These are phyloP conservation scores for Vachellia pachyceras DNA, from an alignment of 306 rosid genomes.

Conservation along the genomic window DNA sequence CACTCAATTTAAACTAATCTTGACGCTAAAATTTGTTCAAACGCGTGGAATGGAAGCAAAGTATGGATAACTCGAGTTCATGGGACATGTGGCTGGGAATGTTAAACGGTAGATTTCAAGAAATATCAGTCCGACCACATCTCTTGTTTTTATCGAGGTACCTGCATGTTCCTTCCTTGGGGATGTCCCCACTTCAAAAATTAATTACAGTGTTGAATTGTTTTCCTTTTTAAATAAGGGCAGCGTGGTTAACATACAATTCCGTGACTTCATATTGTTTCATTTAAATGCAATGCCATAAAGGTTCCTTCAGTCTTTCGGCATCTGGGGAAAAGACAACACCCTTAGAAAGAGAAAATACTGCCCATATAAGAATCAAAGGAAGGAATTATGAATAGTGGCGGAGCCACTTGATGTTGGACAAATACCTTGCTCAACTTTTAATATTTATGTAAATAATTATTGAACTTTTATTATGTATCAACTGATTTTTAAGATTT, in stretches of 20 bases:
- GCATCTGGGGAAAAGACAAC: not conserved
- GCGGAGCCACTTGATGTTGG: too few relatives aligned
- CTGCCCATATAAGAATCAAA: not conserved
- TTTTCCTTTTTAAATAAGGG: not conserved
- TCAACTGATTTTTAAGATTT: too few relatives aligned
- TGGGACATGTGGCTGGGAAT: too few relatives aligned
- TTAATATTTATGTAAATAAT: too few relatives aligned
- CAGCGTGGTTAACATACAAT: not conserved
- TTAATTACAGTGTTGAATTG: not conserved
- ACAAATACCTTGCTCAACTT: too few relatives aligned
- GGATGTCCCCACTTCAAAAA: not conserved
- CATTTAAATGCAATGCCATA: not conserved
- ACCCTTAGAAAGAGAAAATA: not conserved
- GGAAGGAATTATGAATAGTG: too few relatives aligned
- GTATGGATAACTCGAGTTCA: not conserved
- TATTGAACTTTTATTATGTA: too few relatives aligned
- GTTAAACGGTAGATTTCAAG: not conserved
- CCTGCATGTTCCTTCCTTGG: not conserved
- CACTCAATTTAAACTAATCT: too few relatives aligned
- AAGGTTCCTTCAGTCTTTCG: too few relatives aligned
- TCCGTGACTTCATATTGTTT: not conserved
- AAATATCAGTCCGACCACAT: not conserved
- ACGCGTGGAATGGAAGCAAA: too few relatives aligned
- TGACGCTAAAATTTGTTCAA: too few relatives aligned
- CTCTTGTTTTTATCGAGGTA: too few relatives aligned